Evolutionary conservation across 2,329 filamentous ascomycete species (phyloP), one percentile per base, ranked within the genome.

Genomic region (Fusarium nematophilum): DNA sequence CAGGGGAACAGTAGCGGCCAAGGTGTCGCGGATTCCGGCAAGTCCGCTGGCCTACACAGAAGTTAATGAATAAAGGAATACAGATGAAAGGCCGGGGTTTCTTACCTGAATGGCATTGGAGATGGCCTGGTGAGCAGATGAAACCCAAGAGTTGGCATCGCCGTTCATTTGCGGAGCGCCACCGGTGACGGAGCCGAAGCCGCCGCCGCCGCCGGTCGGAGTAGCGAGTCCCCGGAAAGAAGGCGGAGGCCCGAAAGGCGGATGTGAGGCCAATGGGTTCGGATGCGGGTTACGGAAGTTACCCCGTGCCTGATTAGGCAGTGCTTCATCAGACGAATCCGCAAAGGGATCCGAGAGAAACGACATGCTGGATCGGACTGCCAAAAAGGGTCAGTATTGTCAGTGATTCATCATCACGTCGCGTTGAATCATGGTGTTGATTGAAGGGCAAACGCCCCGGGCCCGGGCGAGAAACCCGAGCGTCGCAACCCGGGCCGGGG

Each of bases 51-150:
- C 61, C 57, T 59, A 14, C 11, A 11, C n/a, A 37, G 7, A 21
- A 23, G 18, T 59, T 42, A 53, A 34, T 14, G 13, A 9, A 15
- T 26, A 6, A 23, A 40, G 23, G n/a, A 9, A 5, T 7, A 25
- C 39, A 9, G 10, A 25, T 9, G 21, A 3, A 11, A 13, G n/a
- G 11, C 9, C 21, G 25, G 10, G 11, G 18, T n/a, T 3, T 34
- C 55, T 45, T 50, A 59, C 65, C 38, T 58, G 62, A 9, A 70
- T 52, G n/a, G 59, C 64, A 38, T 68, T 65, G 26, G 45, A 46
- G 15, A 67, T 46, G 8, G 52, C 65, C 31, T 69, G 61, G 3
- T 67, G 65, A 55, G 67, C 67, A 23, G 67, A 66, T 3, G 64
- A 57, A 27, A 70, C 42, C 67, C 67, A 70, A 25, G 60, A 66